Evolutionary conservation across 257 asterid species (phyloP), one percentile per base, ranked within the genome.

Genomic region (Solanum medicagineum): DNA sequence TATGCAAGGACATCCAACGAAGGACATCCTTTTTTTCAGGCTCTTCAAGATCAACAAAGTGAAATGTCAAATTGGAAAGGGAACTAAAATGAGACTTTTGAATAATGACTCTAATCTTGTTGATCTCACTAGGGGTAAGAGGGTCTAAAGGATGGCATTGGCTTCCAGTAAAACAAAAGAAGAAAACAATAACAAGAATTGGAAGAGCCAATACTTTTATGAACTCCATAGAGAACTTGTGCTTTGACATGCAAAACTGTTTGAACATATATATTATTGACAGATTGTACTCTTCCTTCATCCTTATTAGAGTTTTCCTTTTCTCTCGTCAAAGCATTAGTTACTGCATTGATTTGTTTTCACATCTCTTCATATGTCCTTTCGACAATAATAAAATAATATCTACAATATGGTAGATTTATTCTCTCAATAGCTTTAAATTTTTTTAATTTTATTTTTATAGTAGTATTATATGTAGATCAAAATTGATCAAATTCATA

Each of bases 71-170:
- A 73, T 91, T 91, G 10, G 92, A 82, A 29, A 85, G 85, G 14
- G 92, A 85, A 17, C 84, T 79, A 36, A 71, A 74, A 59, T 80
- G 85, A 10, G 91, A 92, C 1, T 87, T 93, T 70, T 91, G 90
- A 85, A 93, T 86, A 14, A 83, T 86, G 70, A 85, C 87, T 79
- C 80, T 89, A 51, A 91, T 56, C n/a, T 65, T 86, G 83, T 86
- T 81, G 88, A 94, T 87, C 49, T 94, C 98, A 19, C 63, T 20
- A 40, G 94, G 92, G 53, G 85, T 87, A 14, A 94, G 94, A 87
- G 97, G 95, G 82, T 94, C 97, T 86, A 93, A 75, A n/a, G 98
- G 95, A 90, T 94, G 97, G 65, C 83, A 84, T 51, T 57, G 84
- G 86, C 66, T 60, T 63, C 73, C 57, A 15, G 86, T 59, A 1